Conservation (phyloP, 495 filamentous ascomycete genomes). For the Lophium mytilinum region DNA sequence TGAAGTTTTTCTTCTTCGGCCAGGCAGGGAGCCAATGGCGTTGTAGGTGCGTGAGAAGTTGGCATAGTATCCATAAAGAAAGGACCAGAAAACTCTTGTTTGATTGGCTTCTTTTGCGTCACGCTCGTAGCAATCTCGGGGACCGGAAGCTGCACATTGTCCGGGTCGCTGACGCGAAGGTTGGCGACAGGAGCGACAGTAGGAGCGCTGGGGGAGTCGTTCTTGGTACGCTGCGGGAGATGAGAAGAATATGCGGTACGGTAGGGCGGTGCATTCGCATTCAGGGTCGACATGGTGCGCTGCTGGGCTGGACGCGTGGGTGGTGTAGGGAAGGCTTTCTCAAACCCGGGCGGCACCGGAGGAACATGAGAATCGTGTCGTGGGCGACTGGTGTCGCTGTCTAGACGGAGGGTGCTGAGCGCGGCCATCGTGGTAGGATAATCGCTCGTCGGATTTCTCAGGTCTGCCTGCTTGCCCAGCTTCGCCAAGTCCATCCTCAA, state of each 20-base stretch:
- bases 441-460: background rate
- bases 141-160: background rate
- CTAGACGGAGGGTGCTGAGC: background rate
- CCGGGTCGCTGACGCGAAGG: constrained; percentile 16
- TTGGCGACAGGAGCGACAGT: background rate
- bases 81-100: constrained; percentile 24
- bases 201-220: background rate
- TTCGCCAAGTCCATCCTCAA: constrained; percentile 6
- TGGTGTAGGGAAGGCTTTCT: background rate
- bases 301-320: constrained; percentile 7
- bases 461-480: background rate
- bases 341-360: constrained; percentile 5
- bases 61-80: constrained; percentile 25
- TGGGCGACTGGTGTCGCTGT: background rate
- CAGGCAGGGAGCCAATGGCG: background rate
- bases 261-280: constrained; percentile 16
- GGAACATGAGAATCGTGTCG: too few species aligned
- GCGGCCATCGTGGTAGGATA: too few species aligned
- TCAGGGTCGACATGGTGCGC: constrained; percentile 10
- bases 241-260: background rate
- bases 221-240: background rate
- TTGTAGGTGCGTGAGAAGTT: constrained; percentile 7
- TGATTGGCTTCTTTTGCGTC: constrained; percentile 12
- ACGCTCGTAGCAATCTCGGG: constrained; percentile 11
- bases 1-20: constrained; percentile 17